A percentile compares a stretch with the other conserved stretches of the same genome.
Conservation (phyloP, 2,329 filamentous ascomycete species). For the Trichoderma afroharzianum region DNA sequence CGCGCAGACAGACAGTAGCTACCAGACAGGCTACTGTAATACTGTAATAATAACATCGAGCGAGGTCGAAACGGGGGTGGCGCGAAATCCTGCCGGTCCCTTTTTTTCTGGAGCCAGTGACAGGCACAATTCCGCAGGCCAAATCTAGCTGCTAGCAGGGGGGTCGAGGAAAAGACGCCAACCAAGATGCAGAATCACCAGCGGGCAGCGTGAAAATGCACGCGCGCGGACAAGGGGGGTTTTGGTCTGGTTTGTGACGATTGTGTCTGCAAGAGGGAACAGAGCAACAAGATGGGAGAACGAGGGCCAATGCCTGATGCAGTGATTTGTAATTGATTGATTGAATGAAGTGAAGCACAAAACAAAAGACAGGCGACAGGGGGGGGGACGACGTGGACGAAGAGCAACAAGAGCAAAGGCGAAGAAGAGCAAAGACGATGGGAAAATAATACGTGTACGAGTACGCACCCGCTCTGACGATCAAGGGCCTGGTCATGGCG, state of each 20-base stretch:
- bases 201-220: not conserved
- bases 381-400: not conserved
- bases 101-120: conserved; percentile 13
- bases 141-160: not conserved
- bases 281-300: not conserved
- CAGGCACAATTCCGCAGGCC: not conserved
- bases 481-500: conserved; percentile 57
- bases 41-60: conserved; percentile 5
- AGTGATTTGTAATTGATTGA: not conserved
- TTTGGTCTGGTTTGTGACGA: not conserved
- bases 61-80: conserved; percentile 13
- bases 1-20: not conserved
- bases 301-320: not conserved
- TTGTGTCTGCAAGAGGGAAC: not conserved
- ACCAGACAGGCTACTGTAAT: not conserved
- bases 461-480: conserved; percentile 55
- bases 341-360: not conserved
- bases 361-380: not conserved
- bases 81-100: not conserved
- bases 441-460: conserved; percentile 32
- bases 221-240: not conserved
- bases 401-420: not conserved
- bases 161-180: not conserved
- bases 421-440: not conserved
- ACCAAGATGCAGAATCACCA: not conserved